phyloP scores from a whole-genome alignment of 2,329 filamentous ascomycete genomes.

The Venturia nashicola region DNA sequence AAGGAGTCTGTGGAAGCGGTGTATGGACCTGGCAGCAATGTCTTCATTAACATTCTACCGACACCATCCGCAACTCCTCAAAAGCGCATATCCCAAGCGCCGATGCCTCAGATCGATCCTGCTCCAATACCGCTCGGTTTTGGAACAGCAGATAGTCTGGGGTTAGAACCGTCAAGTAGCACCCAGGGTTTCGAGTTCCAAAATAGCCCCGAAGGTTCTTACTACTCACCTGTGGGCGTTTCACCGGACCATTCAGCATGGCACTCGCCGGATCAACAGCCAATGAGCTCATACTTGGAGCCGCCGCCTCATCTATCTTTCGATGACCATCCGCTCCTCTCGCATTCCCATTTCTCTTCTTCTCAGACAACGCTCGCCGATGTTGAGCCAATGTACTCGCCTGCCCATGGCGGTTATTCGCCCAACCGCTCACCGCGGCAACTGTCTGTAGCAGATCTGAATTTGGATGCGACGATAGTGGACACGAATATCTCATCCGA shows the following conservation, averaged over 20 bases:
- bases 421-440: constrained; percentile 27
- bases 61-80: constrained; percentile 41
- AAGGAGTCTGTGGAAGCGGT: constrained; percentile 31
- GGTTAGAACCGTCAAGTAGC: constrained; percentile 17
- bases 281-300: constrained; percentile 13
- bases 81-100: constrained; percentile 18
- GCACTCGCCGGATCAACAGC: constrained; percentile 23
- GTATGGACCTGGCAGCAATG: constrained; percentile 28
- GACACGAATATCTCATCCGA: constrained; percentile 81
- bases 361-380: constrained; percentile 12
- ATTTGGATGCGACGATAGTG: constrained; percentile 46
- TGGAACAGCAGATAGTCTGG: constrained; percentile 19
- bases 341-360: constrained; percentile 8
- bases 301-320: constrained; percentile 8
- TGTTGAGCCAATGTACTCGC: constrained; percentile 16
- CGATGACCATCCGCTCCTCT: constrained; percentile 17
- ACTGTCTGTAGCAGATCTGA: constrained; percentile 35
- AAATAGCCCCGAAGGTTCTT: constrained; percentile 18
- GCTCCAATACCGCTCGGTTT: constrained; percentile 39
- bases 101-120: constrained; percentile 33
- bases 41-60: constrained; percentile 38
- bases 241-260: constrained; percentile 29
- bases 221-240: constrained; percentile 38
- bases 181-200: constrained; percentile 8
- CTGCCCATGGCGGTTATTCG: constrained; percentile 15